Evolutionary conservation across 1,284 basidiomycete species (phyloP).

Genomic region (Cryptococcus sp.): DNA sequence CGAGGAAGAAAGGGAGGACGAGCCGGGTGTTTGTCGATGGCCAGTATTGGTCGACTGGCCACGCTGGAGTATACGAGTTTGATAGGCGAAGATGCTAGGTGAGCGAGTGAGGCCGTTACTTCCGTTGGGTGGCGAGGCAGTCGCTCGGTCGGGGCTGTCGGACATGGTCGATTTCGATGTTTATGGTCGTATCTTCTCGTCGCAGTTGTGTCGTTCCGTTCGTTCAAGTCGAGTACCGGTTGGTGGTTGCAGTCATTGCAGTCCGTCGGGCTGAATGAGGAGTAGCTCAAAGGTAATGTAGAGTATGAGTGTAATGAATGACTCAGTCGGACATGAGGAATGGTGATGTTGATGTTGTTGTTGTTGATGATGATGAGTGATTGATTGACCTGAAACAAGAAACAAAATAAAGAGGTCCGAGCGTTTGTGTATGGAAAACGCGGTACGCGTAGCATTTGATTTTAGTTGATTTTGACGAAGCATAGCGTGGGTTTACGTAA

Average conservation of each 20-base stretch:
- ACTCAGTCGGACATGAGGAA: not conserved
- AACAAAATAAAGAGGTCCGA: not conserved
- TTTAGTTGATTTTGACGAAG: not conserved
- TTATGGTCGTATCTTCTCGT: not conserved
- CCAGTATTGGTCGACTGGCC: conserved; percentile 18
- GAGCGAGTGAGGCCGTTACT: conserved; percentile 24
- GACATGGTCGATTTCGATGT: conserved; percentile 13
- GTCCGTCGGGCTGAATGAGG: not conserved
- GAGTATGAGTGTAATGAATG: not conserved
- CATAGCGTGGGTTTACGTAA: not conserved
- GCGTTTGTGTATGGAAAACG: conserved; percentile 5
- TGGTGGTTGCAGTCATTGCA: not conserved
- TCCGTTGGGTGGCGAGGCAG: conserved; percentile 34
- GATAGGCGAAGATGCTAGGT: conserved; percentile 45
- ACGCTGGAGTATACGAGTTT: conserved; percentile 37
- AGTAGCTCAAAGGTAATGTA: too few relatives aligned
- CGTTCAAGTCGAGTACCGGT: not conserved
- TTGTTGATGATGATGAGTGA: conserved; percentile 1
- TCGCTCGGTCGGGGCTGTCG: conserved; percentile 5
- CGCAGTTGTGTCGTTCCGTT: not conserved
- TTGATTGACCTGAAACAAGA: not conserved
- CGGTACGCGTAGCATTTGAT: not conserved
- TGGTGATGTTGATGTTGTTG: conserved; percentile 6
- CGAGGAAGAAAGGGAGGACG: conserved; percentile 10
- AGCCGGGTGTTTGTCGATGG: conserved; percentile 12